A percentile compares a stretch with the other conserved stretches of the same genome.
phyloP scores from a whole-genome alignment of 2,329 filamentous ascomycete genomes.

The Lecanosticta acicola region DNA sequence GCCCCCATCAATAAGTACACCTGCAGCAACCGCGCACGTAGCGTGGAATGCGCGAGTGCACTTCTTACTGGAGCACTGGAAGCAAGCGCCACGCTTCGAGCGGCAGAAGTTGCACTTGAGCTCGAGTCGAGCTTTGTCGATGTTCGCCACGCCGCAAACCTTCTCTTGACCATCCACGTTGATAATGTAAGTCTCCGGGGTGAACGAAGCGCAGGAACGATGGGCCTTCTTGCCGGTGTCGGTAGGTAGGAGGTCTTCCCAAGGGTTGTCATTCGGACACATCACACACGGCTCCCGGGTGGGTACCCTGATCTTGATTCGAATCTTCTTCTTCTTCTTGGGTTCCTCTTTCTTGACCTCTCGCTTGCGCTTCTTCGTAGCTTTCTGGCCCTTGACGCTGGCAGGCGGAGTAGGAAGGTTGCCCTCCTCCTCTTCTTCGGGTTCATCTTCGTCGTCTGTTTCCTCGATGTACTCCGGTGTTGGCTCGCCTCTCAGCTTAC shows the following conservation, averaged over 20 bases:
- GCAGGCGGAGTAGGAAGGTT: conserved; percentile 74
- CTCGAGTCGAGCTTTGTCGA: conserved; percentile 80
- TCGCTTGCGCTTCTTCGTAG: conserved; percentile 65
- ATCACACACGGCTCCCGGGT: conserved; percentile 78
- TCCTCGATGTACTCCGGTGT: conserved; percentile 77
- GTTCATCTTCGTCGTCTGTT: conserved; percentile 62
- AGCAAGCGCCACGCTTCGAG: conserved; percentile 89
- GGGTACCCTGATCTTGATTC: conserved; percentile 65
- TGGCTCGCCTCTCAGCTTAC: conserved; percentile 80
- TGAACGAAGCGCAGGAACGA: conserved; percentile 80
- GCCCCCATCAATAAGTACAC: conserved; percentile 84
- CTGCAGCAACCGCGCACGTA: conserved; percentile 86
- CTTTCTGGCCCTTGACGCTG: conserved; percentile 65
- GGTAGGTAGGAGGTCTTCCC: conserved; percentile 75
- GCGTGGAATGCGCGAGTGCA: conserved; percentile 91
- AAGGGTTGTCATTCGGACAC: conserved; percentile 83
- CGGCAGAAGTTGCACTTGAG: conserved; percentile 94
- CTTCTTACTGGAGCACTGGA: conserved; percentile 93
- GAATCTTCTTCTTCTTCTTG: conserved; percentile 70
- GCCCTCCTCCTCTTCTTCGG: conserved; percentile 46
- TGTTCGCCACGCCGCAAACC: conserved; percentile 71
- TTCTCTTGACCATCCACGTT: conserved; percentile 62
- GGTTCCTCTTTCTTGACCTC: conserved; percentile 44
- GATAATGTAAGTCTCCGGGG: conserved; percentile 85
- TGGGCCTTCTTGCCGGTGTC: conserved; percentile 85